Evolutionary conservation across 2,329 filamentous ascomycete species (phyloP).

Genomic region (Escovopsis weberi): DNA sequence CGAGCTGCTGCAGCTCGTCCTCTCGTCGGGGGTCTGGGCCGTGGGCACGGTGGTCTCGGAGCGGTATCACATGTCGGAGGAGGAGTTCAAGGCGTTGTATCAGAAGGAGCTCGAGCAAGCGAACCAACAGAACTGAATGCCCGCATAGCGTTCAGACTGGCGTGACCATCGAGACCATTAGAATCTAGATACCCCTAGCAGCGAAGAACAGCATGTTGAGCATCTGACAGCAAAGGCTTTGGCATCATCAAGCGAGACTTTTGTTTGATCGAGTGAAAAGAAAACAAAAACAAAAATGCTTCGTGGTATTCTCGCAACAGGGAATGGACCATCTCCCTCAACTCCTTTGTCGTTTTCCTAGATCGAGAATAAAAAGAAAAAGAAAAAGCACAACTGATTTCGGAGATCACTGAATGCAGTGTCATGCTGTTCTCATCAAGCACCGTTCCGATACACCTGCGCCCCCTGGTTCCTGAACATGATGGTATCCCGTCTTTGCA

Average conservation of each 20-base stretch:
- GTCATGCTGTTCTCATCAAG: constrained; percentile 25
- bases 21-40: constrained; percentile 32
- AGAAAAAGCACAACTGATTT: neutral
- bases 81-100: constrained; percentile 24
- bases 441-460: constrained; percentile 60
- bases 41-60: constrained; percentile 23
- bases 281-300: no score
- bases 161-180: no score
- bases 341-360: neutral
- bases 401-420: neutral
- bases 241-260: no score
- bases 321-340: neutral
- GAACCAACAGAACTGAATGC: no score
- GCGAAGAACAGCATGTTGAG: no score
- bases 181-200: no score
- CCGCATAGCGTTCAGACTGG: no score
- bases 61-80: constrained; percentile 26
- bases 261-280: no score
- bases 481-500: constrained; percentile 79
- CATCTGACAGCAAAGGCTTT: no score
- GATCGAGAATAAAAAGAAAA: neutral
- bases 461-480: constrained; percentile 64
- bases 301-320: no score
- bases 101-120: no score
- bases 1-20: constrained; percentile 29